Conservation (phyloP, 176 grass and related monocot genomes). For the Rhipidocladum racemiflorum region DNA sequence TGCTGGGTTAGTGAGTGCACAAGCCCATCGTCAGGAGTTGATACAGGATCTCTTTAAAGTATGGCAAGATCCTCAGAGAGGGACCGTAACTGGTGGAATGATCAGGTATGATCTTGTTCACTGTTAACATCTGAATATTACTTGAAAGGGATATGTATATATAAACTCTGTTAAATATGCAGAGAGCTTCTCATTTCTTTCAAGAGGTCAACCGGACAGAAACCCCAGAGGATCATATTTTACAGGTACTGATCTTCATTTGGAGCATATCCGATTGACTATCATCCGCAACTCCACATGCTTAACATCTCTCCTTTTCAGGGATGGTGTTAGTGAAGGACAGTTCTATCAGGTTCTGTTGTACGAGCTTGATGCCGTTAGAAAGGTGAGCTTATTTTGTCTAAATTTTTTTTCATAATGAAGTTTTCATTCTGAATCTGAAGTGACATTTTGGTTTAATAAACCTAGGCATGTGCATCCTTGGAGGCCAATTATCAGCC, state of each 20-base stretch:
- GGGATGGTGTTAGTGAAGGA: conserved; percentile 76
- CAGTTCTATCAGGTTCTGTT: conserved; percentile 78
- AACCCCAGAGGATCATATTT: conserved; percentile 71
- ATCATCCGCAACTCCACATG: neutral
- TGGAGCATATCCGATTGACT: neutral
- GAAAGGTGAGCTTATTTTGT: conserved; percentile 45
- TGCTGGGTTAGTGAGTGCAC: conserved; percentile 64
- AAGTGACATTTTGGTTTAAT: neutral
- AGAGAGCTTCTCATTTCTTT: conserved; percentile 78
- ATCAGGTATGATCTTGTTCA: conserved; percentile 47
- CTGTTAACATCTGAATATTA: neutral
- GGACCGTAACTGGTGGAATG: conserved; percentile 57
- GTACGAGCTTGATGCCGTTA: conserved; percentile 65
- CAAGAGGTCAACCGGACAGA: conserved; percentile 54
- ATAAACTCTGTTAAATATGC: conserved; percentile 22
- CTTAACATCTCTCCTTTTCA: conserved; percentile 9
- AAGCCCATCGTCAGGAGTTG: conserved; percentile 59
- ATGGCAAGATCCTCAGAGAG: conserved; percentile 58
- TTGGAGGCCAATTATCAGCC: conserved; percentile 75
- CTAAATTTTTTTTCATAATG: conserved; percentile 9
- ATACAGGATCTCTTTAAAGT: conserved; percentile 70
- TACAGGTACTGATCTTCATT: conserved; percentile 50
- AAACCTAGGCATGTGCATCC: conserved; percentile 63
- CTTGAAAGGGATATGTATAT: neutral
- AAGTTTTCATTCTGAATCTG: neutral